Evolutionary conservation across 1,139 yeast species (phyloP), one percentile per base, ranked within the genome.

Genomic region (Suhomyces choctaworum): DNA sequence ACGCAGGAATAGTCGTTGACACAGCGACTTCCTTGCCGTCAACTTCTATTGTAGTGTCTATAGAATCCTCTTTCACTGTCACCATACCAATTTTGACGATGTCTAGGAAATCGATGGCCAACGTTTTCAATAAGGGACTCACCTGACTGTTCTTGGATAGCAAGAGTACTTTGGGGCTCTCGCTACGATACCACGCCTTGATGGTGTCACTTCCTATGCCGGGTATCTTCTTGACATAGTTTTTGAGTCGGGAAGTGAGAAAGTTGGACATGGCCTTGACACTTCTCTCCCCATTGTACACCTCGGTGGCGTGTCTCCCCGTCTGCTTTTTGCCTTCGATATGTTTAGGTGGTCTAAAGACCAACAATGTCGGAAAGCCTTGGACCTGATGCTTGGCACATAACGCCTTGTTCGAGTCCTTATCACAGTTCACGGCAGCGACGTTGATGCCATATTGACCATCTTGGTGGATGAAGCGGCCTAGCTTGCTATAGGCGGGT

Each of bases 341-440:
- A 33, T 72, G 60, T 52, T 82, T 83, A n/a, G 89, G 86, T 2
- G 97, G 94, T 52, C 92, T 75, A 62, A 84, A 88, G 4, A 83
- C 82, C 66, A 82, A 66, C 31, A 90, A 56, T 0, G 96, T 83
- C 4, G 97, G 97, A 58, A 75, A 89, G 0, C 96, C 94, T 47
- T 78, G 67, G 29, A 90, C 66, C 33, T 73, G 70, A 56, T 85
- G 73, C 41, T 72, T 63, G n/a, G 80, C 64, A 63, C 97, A 92
- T 4, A 90, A 56, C 17, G 65, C 72, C 57, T 82, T 80, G 56
- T 89, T 89, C 39, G 54, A 56, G 3, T 72, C 76, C 34, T 72
- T 70, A 52, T 90, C 96, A 65, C 98, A 92, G 59, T 90, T 81
- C 7, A 92, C 90, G 10, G 96, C 86, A 2, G 80, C 96, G 11